Conservation (phyloP, 2,329 filamentous ascomycete species). For the Sporothrix protearum region DNA sequence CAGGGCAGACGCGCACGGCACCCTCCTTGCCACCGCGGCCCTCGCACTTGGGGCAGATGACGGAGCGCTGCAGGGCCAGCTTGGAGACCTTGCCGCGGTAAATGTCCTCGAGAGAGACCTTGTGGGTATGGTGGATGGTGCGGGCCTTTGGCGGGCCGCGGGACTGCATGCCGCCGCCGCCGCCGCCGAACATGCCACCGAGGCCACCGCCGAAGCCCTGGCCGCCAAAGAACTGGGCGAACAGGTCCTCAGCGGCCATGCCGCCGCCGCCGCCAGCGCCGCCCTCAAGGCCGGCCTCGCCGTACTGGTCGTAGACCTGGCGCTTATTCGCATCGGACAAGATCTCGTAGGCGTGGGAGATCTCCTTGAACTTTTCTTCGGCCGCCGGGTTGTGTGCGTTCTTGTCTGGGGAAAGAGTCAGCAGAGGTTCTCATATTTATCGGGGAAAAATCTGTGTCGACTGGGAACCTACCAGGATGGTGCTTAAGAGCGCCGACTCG, state of each 20-base stretch:
- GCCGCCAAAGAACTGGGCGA: slow-evolving; percentile 92
- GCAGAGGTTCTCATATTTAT: background rate
- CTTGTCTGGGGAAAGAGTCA: slow-evolving; percentile 64
- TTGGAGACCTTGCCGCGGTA: slow-evolving; percentile 98
- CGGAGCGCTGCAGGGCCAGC: slow-evolving; percentile 91
- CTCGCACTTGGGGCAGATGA: slow-evolving; percentile 93
- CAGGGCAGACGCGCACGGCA: slow-evolving; percentile 86
- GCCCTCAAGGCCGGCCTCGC: slow-evolving; percentile 91
- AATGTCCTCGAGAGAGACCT: slow-evolving; percentile 95
- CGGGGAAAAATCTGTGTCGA: background rate
- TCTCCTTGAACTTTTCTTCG: slow-evolving; percentile 97
- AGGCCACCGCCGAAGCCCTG: slow-evolving; percentile 70
- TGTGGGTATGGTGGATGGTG: slow-evolving; percentile 97
- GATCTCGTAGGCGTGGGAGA: slow-evolving; percentile 92
- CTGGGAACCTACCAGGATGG: slow-evolving; percentile 65
- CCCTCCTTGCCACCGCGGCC: slow-evolving; percentile 96
- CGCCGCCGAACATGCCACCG: slow-evolving; percentile 74
- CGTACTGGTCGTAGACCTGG: slow-evolving; percentile 91
- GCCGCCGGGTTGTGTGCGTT: slow-evolving; percentile 90
- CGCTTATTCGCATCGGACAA: slow-evolving; percentile 92
- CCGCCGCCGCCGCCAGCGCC: slow-evolving; percentile 71
- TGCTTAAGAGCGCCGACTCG: slow-evolving; percentile 78
- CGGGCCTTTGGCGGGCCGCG: slow-evolving; percentile 82
- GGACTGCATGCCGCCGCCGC: slow-evolving; percentile 70
- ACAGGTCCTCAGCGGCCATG: slow-evolving; percentile 94